A percentile compares a stretch with the other conserved stretches of the same genome.
Evolutionary conservation across 2,329 filamentous ascomycete species (phyloP).

Genomic region (Didymella glomerata): DNA sequence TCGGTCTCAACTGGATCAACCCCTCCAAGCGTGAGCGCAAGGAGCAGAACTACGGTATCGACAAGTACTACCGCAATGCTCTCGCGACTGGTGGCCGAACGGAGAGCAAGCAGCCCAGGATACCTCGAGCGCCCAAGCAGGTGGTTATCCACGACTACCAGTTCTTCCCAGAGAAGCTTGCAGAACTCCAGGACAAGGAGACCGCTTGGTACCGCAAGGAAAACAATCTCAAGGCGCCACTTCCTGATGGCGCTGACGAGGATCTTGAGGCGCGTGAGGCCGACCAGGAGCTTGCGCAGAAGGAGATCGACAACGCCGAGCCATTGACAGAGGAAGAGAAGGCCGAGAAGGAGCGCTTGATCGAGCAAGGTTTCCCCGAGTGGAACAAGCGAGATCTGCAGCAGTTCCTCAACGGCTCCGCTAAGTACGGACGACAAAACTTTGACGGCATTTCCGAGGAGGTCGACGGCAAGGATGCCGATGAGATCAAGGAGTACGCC

Average conservation of each 20-base stretch:
- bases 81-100: conserved; percentile 81
- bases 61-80: conserved; percentile 96
- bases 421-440: conserved; percentile 87
- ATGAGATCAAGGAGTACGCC: conserved; percentile 89
- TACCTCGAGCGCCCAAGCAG: conserved; percentile 94
- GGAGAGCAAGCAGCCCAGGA: conserved; percentile 89
- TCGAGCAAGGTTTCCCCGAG: conserved; percentile 84
- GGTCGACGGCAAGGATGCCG: conserved; percentile 85
- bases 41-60: conserved; percentile 97
- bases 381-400: conserved; percentile 99
- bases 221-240: conserved; percentile 90
- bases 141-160: conserved; percentile 94
- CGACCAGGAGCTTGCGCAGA: conserved; percentile 85
- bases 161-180: conserved; percentile 86
- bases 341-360: conserved; percentile 82
- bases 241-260: conserved; percentile 90
- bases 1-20: conserved; percentile 96
- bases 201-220: conserved; percentile 96
- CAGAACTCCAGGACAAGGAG: conserved; percentile 93
- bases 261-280: conserved; percentile 84
- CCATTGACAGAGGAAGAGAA: conserved; percentile 89
- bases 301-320: conserved; percentile 90
- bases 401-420: conserved; percentile 95
- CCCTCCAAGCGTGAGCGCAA: conserved; percentile 98
- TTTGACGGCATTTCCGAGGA: conserved; percentile 87